Evolutionary conservation across 2,329 filamentous ascomycete genomes (phyloP).

Genomic region (Xylariales sp.): DNA sequence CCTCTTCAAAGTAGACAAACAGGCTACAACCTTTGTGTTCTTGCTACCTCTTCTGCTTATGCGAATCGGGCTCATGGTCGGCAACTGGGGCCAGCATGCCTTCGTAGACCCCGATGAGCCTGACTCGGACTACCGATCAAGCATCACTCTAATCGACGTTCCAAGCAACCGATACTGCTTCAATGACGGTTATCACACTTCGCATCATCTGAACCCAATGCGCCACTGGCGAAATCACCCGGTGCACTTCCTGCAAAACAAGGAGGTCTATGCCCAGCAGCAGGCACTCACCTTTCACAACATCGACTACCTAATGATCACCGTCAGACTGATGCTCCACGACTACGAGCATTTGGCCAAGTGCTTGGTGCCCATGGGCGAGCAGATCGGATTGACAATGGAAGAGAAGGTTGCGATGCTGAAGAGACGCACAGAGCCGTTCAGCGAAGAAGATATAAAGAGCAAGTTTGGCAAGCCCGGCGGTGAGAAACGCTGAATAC

Average conservation of each 20-base stretch:
- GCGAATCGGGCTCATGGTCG: slow-evolving; percentile 70
- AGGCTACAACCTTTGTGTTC: slow-evolving; percentile 59
- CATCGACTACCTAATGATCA: slow-evolving; percentile 77
- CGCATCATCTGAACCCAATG: slow-evolving; percentile 72
- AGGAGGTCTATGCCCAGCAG: slow-evolving; percentile 57
- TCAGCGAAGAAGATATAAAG: slow-evolving; percentile 60
- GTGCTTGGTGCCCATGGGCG: slow-evolving; percentile 68
- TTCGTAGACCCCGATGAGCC: slow-evolving; percentile 73
- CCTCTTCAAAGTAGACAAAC: slow-evolving; percentile 45
- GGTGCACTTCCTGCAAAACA: slow-evolving; percentile 64
- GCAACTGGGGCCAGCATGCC: slow-evolving; percentile 82
- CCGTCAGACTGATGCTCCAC: slow-evolving; percentile 61
- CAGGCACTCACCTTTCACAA: slow-evolving; percentile 62
- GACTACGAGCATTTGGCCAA: slow-evolving; percentile 66
- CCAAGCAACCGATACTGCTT: slow-evolving; percentile 78
- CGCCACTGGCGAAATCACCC: slow-evolving; percentile 82
- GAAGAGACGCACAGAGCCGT: slow-evolving; percentile 58
- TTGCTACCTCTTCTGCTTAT: slow-evolving; percentile 62
- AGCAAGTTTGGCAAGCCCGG: too few relatives aligned
- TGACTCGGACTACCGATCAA: slow-evolving; percentile 72
- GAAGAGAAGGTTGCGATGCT: slow-evolving; percentile 61
- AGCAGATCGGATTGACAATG: slow-evolving; percentile 60
- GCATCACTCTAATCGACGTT: slow-evolving; percentile 78
- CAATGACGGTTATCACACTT: slow-evolving; percentile 80
- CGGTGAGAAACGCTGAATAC: too few relatives aligned